Percentiles rank a stretch among this genome's conserved stretches.
These are phyloP conservation scores for Coemansia sp. DNA, from an alignment of 192 early-diverging fungal species.

Conservation along the genomic window DNA sequence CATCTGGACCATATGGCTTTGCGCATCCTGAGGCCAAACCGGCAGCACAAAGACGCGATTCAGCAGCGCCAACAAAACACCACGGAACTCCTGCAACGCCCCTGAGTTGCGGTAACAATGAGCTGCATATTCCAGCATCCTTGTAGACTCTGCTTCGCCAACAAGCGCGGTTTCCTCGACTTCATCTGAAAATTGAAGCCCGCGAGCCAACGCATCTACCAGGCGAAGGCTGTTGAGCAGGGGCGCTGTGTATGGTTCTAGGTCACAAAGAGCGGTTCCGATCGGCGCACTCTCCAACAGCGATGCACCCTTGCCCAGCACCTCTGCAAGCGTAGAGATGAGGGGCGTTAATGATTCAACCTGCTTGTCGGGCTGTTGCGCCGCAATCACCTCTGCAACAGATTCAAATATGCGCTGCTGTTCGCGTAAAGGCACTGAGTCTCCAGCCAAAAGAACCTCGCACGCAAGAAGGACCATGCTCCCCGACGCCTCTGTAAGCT, in stretches of 20 bases:
- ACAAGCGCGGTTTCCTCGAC: conserved; percentile 44
- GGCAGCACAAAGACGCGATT: conserved; percentile 12
- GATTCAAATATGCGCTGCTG: conserved; percentile 53
- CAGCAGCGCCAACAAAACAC: conserved; percentile 9
- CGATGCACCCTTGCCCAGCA: conserved; percentile 12
- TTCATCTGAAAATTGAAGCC: conserved; percentile 48
- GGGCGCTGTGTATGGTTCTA: conserved; percentile 21
- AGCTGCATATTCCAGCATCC: conserved; percentile 16
- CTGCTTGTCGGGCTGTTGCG: conserved; percentile 24
- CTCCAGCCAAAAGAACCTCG: conserved; percentile 47
- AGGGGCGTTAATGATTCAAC: conserved; percentile 25
- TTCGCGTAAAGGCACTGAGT: conserved; percentile 40
- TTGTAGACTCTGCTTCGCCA: conserved; percentile 23
- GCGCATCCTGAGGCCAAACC: conserved; percentile 13
- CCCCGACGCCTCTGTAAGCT: conserved; percentile 60
- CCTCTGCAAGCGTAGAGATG: conserved; percentile 10
- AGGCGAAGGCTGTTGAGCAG: conserved; percentile 25
- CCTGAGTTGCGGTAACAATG: conserved; percentile 33
- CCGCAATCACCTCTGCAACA: conserved; percentile 42
- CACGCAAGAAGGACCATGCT: conserved; percentile 62
- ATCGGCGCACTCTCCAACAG: conserved; percentile 11
- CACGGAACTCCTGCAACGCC: conserved; percentile 27
- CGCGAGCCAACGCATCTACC: conserved; percentile 39
- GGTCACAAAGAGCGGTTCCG: conserved; percentile 4
- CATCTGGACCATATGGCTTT: conserved; percentile 10